A percentile compares a stretch with the other conserved stretches of the same genome.
phyloP scores from a whole-genome alignment of 2,329 filamentous ascomycete genomes.

The Blumeria graminis region DNA sequence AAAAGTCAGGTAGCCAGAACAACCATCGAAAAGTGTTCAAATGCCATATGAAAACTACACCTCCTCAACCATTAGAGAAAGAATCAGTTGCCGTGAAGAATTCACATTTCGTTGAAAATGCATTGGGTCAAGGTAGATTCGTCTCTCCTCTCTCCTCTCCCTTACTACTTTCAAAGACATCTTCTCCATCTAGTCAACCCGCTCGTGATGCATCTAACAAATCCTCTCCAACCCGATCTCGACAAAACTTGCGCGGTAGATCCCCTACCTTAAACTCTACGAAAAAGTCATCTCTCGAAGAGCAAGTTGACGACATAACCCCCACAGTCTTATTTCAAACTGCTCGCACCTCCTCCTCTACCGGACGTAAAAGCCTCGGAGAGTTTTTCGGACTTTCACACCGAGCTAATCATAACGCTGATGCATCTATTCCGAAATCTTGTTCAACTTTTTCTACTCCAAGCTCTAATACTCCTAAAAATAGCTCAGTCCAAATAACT shows the following conservation, averaged over 20 bases:
- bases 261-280: conserved; percentile 81
- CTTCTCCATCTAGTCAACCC: conserved; percentile 20
- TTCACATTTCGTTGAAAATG: conserved; percentile 10
- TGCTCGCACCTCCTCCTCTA: conserved; percentile 54
- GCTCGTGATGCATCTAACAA: conserved; percentile 38
- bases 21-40: conserved; percentile 15
- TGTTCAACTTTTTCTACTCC: conserved; percentile 50
- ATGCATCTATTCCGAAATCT: conserved; percentile 39
- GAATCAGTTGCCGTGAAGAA: conserved; percentile 12
- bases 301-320: conserved; percentile 46
- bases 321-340: conserved; percentile 32
- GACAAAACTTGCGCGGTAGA: conserved; percentile 40
- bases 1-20: conserved; percentile 25
- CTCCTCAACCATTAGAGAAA: conserved; percentile 14
- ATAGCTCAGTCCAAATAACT: conserved; percentile 57
- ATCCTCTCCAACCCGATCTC: conserved; percentile 41
- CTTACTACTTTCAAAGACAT: conserved; percentile 14
- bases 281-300: conserved; percentile 22
- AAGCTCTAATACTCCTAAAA: conserved; percentile 46
- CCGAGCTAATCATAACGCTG: conserved; percentile 60
- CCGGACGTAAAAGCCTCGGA: conserved; percentile 80
- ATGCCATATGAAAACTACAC: conserved; percentile 21
- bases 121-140: conserved; percentile 5
- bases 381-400: conserved; percentile 57
- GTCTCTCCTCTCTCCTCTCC: conserved; percentile 13